Conservation (phyloP, 768 basidiomycete genomes). For the Boletus speciosus region DNA sequence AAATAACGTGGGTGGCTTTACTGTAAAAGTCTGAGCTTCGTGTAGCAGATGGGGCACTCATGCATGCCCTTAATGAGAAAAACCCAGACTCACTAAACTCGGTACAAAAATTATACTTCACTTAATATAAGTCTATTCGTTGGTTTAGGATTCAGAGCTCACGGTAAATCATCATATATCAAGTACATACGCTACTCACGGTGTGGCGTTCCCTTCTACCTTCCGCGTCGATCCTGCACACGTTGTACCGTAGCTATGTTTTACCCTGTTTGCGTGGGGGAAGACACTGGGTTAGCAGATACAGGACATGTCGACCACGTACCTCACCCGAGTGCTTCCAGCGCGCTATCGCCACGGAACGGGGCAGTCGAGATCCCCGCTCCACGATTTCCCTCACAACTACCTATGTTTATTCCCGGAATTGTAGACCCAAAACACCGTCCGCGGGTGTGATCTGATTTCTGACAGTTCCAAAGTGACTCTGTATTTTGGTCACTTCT, state of each 20-base stretch:
- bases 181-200: neutral
- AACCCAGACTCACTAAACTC: neutral
- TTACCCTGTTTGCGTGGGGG: neutral
- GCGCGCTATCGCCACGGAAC: neutral
- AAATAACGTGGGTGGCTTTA: neutral
- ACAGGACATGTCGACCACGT: neutral
- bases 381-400: neutral
- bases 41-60: neutral
- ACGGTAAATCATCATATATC: too few species aligned
- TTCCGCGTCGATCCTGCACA: conserved; percentile 6
- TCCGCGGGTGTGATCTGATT: neutral
- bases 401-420: neutral
- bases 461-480: neutral
- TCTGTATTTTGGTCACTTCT: neutral
- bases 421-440: neutral
- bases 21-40: neutral
- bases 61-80: neutral
- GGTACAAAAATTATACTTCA: neutral
- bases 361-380: neutral
- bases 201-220: neutral
- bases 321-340: neutral
- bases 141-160: neutral
- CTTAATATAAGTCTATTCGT: neutral
- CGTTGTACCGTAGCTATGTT: neutral
- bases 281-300: neutral